Base-by-base conservation (phyloP, 2,329 filamentous ascomycete genomes). In the Salinomyces thailandicus region DNA sequence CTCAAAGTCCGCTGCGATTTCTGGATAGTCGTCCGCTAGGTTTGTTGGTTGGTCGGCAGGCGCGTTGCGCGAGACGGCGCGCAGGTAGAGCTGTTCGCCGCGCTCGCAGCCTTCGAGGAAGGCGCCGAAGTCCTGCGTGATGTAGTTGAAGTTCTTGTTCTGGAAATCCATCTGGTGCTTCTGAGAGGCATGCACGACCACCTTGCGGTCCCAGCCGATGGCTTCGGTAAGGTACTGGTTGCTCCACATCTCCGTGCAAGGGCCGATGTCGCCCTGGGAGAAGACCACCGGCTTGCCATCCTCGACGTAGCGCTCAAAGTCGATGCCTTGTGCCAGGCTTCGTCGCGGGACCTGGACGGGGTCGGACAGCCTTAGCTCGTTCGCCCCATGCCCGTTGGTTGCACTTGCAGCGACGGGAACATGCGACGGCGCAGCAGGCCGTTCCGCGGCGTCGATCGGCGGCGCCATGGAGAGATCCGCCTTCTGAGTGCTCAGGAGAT, bases 121-220 rank as follows among this genome's bases (percentile, higher is more conserved):
- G 0, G 69, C 61, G 1, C 68, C 71, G 47, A 93, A 85, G 2
- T 64, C 53, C 44, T 79, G 77, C 3, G 75, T 83, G 6, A 72
- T 66, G 54, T 93, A 93, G 24, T 65, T 62, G 54, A 93, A 93
- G 57, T 93, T 93, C 60, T 93, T 93, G 31, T 69, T 66, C 39
- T 77, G 77, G 53, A 94, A 93, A 48, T 84, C 79, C 80, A 93
- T 85, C 31, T 72, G 72, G 18, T 73, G 66, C 4, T 66, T 69
- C 8, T 67, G 60, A 14, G 79, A 76, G 45, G 83, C 73, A 51
- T 94, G 86, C 4, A 93, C 73, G 8, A 85, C 68, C 11, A 93
- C 72, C 72, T 77, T 67, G 46, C 74, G 76, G 27, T 77, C 67
- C 11, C 54, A 42, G 3, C 81, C 80, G 33, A 86, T 63, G 7